These are phyloP conservation scores for Xylaria sp. DNA, from an alignment of 2,329 filamentous ascomycete species.

Conservation along the genomic window DNA sequence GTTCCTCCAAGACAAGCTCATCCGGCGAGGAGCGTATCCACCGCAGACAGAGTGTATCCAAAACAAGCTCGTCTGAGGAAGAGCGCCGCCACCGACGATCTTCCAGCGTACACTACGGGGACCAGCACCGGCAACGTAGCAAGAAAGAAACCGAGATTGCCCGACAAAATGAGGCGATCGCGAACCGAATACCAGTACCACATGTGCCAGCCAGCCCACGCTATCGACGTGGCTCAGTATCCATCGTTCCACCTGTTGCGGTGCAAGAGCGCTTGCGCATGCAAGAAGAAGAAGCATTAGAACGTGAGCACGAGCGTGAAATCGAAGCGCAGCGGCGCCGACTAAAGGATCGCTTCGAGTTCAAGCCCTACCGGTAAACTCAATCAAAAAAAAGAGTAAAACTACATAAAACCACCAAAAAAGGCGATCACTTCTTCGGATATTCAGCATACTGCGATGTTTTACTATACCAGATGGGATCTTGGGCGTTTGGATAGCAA, in stretches of 20 bases:
- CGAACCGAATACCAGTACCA: constrained; percentile 42
- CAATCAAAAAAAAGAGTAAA: background rate
- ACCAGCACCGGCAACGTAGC: constrained; percentile 38
- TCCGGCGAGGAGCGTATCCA: constrained; percentile 37
- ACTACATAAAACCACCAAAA: constrained; percentile 4
- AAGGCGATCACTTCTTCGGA: background rate
- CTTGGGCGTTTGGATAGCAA: constrained; percentile 5
- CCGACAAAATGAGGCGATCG: constrained; percentile 51
- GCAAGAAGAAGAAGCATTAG: constrained; percentile 33
- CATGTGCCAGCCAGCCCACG: constrained; percentile 36
- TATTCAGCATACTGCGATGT: constrained; percentile 3
- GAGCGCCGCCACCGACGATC: constrained; percentile 39
- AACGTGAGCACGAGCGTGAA: constrained; percentile 40
- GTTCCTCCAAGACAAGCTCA: constrained; percentile 39
- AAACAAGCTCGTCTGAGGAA: constrained; percentile 38
- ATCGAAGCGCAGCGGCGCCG: constrained; percentile 48
- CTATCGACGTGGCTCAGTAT: constrained; percentile 43
- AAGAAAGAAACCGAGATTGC: constrained; percentile 45
- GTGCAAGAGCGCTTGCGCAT: constrained; percentile 16
- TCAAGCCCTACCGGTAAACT: constrained; percentile 5
- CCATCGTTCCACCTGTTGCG: constrained; percentile 36
- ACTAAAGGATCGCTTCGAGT: constrained; percentile 48
- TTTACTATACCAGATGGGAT: constrained; percentile 19
- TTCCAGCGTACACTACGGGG: constrained; percentile 35
- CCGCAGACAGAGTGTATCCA: constrained; percentile 42